Evolutionary conservation across 2,329 filamentous ascomycete species (phyloP), one percentile per base, ranked within the genome.

Genomic region (Diaporthe sp.): DNA sequence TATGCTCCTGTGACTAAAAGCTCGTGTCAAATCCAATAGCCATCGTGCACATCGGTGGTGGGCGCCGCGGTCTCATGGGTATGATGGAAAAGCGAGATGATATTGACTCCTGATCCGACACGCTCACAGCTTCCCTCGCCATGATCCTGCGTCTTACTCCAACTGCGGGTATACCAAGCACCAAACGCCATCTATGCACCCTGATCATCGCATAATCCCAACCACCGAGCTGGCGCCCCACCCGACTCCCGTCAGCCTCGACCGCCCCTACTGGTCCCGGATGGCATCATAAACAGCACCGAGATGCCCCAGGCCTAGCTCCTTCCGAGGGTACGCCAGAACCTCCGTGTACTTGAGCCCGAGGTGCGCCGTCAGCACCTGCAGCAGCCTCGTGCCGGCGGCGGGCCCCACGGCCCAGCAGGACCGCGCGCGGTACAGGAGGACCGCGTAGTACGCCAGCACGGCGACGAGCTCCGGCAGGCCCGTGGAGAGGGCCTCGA

Each of bases 401-500:
- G 44, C 57, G 25, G 60, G 37, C 13, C 71, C 71, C 20, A 73
- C 57, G 25, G 47, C 44, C 71, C 71, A 73, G 25, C 42, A 49
- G 22, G 55, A 47, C 10, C 71, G 71, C 39, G 53, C 55, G 57
- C 44, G 57, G 31, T 67, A 42, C 31, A 73, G 42, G 17, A 63
- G 55, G 6, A 73, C 71, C 3, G 71, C 71, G 44, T 73, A 73
- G 71, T 73, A 73, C 4, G 71, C 71, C 57, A 73, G 42, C 57
- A 61, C 44, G 55, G 57, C 53, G 31, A 73, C 57, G 28, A 61
- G 53, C 39, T 73, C 57, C 15, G 53, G 63, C 44, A 68, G 42
- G 63, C 63, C 63, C 44, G 63, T 53, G 22, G 63, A 15, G 20
- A 68, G 63, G 63, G 63, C 63, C 22, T 68, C 63, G 63, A 68